Conservation (phyloP, 495 filamentous ascomycete genomes). For the Tuber aestivum region DNA sequence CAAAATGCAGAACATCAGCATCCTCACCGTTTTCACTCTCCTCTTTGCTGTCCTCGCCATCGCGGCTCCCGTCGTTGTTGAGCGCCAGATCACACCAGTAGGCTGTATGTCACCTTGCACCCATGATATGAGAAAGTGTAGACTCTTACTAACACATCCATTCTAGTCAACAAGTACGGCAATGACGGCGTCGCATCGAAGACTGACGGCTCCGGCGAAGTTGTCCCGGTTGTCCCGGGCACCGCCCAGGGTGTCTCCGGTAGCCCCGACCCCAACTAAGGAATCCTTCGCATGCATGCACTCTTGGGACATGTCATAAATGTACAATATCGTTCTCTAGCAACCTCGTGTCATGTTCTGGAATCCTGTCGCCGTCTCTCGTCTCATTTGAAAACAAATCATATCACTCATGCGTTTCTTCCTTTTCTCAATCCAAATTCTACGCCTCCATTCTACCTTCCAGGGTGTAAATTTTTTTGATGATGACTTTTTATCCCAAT, state of each 20-base stretch:
- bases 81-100: slow-evolving; percentile 14
- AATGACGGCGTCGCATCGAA: slow-evolving; percentile 25
- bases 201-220: slow-evolving; percentile 16
- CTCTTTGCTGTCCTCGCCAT: slow-evolving; percentile 26
- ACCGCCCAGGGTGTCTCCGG: slow-evolving; percentile 6
- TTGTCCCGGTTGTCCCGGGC: slow-evolving; percentile 16
- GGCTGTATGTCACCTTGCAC: slow-evolving; percentile 17
- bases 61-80: slow-evolving; percentile 20
- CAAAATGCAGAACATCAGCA: slow-evolving; percentile 25
- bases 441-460: background rate
- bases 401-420: background rate
- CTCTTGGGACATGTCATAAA: background rate
- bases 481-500: slow-evolving; percentile 11
- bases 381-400: background rate
- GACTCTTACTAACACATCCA: slow-evolving; percentile 11
- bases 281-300: background rate
- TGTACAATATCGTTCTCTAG: slow-evolving; percentile 16
- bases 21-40: slow-evolving; percentile 26
- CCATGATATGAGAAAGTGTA: background rate
- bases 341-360: background rate
- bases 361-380: background rate
- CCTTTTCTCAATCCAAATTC: background rate
- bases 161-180: slow-evolving; percentile 25
- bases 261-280: slow-evolving; percentile 9
- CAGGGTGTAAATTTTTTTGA: slow-evolving; percentile 1